Evolutionary conservation across 495 filamentous ascomycete genomes (phyloP), one percentile per base, ranked within the genome.

Genomic region (Aspergillus steynii): DNA sequence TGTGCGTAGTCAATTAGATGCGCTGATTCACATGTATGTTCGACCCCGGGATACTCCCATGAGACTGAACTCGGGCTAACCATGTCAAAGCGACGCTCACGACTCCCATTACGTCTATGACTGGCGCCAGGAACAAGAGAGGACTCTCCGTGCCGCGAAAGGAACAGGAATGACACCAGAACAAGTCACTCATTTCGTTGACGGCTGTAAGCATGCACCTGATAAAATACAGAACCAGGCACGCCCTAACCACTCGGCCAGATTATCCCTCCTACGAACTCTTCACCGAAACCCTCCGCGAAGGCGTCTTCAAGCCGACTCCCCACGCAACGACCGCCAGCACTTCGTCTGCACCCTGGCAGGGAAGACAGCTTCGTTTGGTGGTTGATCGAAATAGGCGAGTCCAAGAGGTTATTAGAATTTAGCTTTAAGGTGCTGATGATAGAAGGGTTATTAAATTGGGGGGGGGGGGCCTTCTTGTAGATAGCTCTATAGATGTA

Each of bases 71-170:
- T 20, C 20, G 20, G 37, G n/a, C 57, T 53, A 46, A 53, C 32
- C 15, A 25, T n/a, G 20, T n/a, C 53, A 42, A 48, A 88, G 84
- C 61, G 94, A 98, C 69, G 90, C 94, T 10, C 82, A 90, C 68
- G 77, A 96, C 59, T 81, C 80, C 15, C 78, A 80, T 58, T 96
- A 81, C 66, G 94, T 97, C 46, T 98, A 97, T 69, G 86, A 85
- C 61, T 97, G 94, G 94, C 86, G 94, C 20, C 74, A 86, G 58
- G 79, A 98, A 71, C 92, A 96, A 71, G 94, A 98, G 73, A 80
- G 78, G 28, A 80, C 79, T 55, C 77, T 97, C 64, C 80, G 90
- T 20, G 76, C 73, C 12, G 70, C 80, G 50, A 90, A 82, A 68
- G 88, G 89, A 28, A 79, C 73, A 15, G 93, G 91, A 34, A 97